Evolutionary conservation across 2,329 filamentous ascomycete genomes (phyloP).

Genomic region (Diaporthe velutina): DNA sequence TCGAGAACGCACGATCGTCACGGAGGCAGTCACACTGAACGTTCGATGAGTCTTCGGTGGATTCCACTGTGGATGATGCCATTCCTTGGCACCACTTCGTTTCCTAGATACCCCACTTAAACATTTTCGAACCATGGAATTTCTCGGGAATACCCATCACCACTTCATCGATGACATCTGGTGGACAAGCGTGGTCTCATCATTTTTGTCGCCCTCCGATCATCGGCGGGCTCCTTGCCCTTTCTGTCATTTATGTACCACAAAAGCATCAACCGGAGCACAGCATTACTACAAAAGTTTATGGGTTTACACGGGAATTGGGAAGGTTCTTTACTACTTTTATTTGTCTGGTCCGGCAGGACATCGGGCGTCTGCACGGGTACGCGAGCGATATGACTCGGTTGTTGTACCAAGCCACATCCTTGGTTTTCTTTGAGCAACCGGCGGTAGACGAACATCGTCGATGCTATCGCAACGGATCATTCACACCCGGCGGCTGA

Average conservation of each 20-base stretch:
- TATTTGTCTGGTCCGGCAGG: constrained; percentile 23
- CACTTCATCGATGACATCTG: constrained; percentile 25
- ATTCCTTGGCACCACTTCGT: constrained; percentile 47
- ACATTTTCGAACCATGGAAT: constrained; percentile 33
- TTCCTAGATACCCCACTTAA: constrained; percentile 54
- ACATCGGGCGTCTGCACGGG: constrained; percentile 25
- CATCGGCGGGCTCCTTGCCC: constrained; percentile 33
- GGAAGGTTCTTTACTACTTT: constrained; percentile 39
- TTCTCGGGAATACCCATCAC: constrained; percentile 32
- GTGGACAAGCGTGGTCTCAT: constrained; percentile 25
- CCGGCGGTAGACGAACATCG: neutral
- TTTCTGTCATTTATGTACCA: constrained; percentile 38
- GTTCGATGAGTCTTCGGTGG: constrained; percentile 44
- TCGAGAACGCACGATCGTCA: constrained; percentile 81
- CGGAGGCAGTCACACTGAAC: constrained; percentile 68
- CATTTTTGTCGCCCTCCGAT: constrained; percentile 24
- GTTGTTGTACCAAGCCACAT: constrained; percentile 20
- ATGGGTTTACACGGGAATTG: constrained; percentile 36
- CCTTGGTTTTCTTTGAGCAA: constrained; percentile 18
- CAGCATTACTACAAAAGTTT: constrained; percentile 48
- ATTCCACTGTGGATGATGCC: constrained; percentile 29
- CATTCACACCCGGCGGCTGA: constrained; percentile 3
- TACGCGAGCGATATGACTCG: constrained; percentile 20
- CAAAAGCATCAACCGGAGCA: constrained; percentile 47
- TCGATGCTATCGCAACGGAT: neutral